Conservation (phyloP, 768 basidiomycete species). For the Aureoboletus auriporus region DNA sequence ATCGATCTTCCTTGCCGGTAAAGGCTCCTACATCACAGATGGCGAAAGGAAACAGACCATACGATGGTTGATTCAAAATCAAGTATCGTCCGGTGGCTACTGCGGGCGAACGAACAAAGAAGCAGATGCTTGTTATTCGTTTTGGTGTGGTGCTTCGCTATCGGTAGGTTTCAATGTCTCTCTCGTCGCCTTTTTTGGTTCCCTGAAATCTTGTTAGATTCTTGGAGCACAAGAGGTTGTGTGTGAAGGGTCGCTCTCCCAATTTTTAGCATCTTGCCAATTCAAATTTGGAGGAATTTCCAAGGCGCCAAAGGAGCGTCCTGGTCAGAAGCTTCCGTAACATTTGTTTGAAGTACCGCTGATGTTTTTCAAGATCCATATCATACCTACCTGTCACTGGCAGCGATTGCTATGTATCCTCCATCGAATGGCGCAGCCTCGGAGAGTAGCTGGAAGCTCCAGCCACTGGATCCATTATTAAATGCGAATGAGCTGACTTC, state of each 20-base stretch:
- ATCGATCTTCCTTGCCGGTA: slow-evolving; percentile 51
- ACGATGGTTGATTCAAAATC: slow-evolving; percentile 76
- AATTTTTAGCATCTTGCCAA: slow-evolving; percentile 74
- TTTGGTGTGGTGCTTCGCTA: slow-evolving; percentile 87
- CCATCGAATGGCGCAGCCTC: slow-evolving; percentile 26
- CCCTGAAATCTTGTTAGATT: slow-evolving; percentile 45
- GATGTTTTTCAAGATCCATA: slow-evolving; percentile 69
- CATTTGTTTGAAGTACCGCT: background rate
- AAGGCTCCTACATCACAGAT: slow-evolving; percentile 22
- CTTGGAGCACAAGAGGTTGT: slow-evolving; percentile 59
- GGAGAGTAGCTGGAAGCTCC: slow-evolving; percentile 51
- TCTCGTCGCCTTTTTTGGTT: background rate
- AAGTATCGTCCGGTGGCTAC: slow-evolving; percentile 67
- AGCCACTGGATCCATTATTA: slow-evolving; percentile 60
- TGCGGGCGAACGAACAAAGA: slow-evolving; percentile 84
- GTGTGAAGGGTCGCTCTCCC: slow-evolving; percentile 48
- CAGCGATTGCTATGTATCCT: slow-evolving; percentile 69
- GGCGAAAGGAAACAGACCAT: slow-evolving; percentile 52
- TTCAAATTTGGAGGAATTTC: slow-evolving; percentile 87
- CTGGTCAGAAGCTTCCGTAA: slow-evolving; percentile 48
- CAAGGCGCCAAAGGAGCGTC: slow-evolving; percentile 74
- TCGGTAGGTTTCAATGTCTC: slow-evolving; percentile 42
- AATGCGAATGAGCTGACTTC: slow-evolving; percentile 68
- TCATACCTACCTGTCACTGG: slow-evolving; percentile 89
- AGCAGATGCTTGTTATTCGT: slow-evolving; percentile 93